Evolutionary conservation across 805 yeast genomes (phyloP), one percentile per base, ranked within the genome.

Genomic region (Lachancea kluyveri): DNA sequence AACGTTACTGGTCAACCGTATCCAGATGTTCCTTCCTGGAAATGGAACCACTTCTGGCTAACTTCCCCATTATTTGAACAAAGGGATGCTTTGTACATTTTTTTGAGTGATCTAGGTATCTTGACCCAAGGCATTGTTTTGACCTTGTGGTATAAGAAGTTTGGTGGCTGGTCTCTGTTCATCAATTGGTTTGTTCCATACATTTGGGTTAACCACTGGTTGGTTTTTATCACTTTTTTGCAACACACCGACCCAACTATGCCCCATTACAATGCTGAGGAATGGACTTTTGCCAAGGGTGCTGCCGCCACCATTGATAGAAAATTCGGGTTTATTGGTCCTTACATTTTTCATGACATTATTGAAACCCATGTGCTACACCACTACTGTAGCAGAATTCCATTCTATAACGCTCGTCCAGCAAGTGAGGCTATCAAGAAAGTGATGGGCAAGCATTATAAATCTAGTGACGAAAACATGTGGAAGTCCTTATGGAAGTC

Each of bases 291-390:
- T 56, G 87, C 88, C 30, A 73, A 88, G 53, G 95, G 95, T 45
- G 94, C 95, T 18, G 88, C 92, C 35, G 83, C 90, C 39, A 84
- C 94, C 36, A 77, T 85, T 41, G 95, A 84, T 60, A 69, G 95
- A 52, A 77, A 82, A 52, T 80, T 82, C 54, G 88, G 90, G 18
- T 79, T 83, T 54, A 66, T 80, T 41, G 95, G 95, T 36, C 66
- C 72, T 54, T 72, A 73, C 68, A 65, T 81, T 50, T 79, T 84
- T 76, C 95, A 84, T 60, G 94, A 82, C 57, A 84, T 84, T 52
- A 83, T 84, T 52, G 95, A 84, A 64, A 85, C 95, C 32, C 95
- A 84, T 56, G 94, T 85, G 33, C 69, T 80, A 49, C 95, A 84
- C 64, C 95, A 84, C 63, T 85, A 72, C 59, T 77, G 74, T 42